Percentiles rank a stretch among this genome's conserved stretches.
phyloP scores from a whole-genome alignment of 495 filamentous ascomycete genomes.

The Neurospora africana region DNA sequence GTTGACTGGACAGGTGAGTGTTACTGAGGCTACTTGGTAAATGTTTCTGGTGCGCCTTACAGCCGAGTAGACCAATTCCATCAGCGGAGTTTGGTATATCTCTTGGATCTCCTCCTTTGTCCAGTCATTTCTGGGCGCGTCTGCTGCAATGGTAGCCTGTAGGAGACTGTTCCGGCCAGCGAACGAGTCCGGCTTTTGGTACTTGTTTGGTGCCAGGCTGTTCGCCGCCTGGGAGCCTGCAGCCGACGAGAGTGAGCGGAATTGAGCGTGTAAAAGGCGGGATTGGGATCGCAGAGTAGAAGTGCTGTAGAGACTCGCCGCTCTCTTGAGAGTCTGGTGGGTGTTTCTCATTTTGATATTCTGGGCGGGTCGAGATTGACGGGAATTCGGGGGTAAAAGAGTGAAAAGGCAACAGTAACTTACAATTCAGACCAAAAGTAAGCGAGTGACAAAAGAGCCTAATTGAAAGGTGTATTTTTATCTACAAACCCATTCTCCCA shows the following conservation, averaged over 20 bases:
- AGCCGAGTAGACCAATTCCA: constrained; percentile 62
- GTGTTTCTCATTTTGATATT: neutral
- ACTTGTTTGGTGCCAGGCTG: neutral
- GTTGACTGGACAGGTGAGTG: constrained; percentile 39
- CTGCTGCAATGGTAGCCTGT: constrained; percentile 43
- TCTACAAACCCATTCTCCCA: neutral
- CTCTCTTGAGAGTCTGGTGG: neutral
- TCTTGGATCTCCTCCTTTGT: constrained; percentile 63
- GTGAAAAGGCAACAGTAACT: neutral
- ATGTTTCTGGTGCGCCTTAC: constrained; percentile 34
- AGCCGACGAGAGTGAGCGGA: neutral
- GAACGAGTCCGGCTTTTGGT: neutral
- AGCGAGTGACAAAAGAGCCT: neutral
- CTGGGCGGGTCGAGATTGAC: neutral
- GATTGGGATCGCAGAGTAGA: neutral
- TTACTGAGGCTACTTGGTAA: constrained; percentile 1
- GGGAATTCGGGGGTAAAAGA: neutral
- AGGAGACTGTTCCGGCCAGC: constrained; percentile 6
- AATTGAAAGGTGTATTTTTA: neutral
- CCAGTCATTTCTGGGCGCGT: constrained; percentile 57
- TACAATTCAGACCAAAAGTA: neutral
- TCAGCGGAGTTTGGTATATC: constrained; percentile 68
- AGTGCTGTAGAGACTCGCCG: neutral
- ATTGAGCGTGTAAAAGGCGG: neutral
- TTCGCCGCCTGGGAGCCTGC: neutral